A percentile compares a stretch with the other conserved stretches of the same genome.
Evolutionary conservation across 108 stramenopile species (phyloP).

Genomic region (Cyclotella cryptica): DNA sequence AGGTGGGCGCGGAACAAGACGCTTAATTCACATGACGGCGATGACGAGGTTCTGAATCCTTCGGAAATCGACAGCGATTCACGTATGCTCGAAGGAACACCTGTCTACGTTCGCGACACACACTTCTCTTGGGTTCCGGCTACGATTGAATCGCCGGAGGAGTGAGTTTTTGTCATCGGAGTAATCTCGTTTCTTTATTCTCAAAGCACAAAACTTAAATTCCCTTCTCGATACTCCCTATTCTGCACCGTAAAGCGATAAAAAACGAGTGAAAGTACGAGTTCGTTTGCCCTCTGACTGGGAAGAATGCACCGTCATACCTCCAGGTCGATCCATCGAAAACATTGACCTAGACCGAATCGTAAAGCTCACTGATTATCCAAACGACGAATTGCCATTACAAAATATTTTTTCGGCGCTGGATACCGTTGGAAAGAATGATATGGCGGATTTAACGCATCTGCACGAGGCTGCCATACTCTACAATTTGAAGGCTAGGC

Average conservation of each 20-base stretch:
- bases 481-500: slow-evolving; percentile 86
- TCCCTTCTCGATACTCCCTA: neutral
- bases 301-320: slow-evolving; percentile 59
- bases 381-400: slow-evolving; percentile 60
- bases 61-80: slow-evolving; percentile 1
- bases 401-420: slow-evolving; percentile 53
- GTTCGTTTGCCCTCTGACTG: slow-evolving; percentile 59
- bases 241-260: slow-evolving; percentile 2
- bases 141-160: slow-evolving; percentile 32
- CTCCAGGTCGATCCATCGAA: neutral
- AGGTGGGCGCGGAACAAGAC: neutral
- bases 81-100: slow-evolving; percentile 28
- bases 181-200: neutral
- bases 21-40: neutral
- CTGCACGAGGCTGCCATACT: slow-evolving; percentile 98
- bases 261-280: slow-evolving; percentile 54
- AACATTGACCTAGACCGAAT: slow-evolving; percentile 50
- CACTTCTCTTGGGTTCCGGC: slow-evolving; percentile 85
- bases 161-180: neutral
- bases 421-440: slow-evolving; percentile 52
- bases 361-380: slow-evolving; percentile 64
- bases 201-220: neutral
- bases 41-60: neutral
- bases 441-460: slow-evolving; percentile 91
- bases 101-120: slow-evolving; percentile 69